These are phyloP conservation scores for Penicillium sp. DNA, from an alignment of 2,329 filamentous ascomycete genomes.

Conservation along the genomic window DNA sequence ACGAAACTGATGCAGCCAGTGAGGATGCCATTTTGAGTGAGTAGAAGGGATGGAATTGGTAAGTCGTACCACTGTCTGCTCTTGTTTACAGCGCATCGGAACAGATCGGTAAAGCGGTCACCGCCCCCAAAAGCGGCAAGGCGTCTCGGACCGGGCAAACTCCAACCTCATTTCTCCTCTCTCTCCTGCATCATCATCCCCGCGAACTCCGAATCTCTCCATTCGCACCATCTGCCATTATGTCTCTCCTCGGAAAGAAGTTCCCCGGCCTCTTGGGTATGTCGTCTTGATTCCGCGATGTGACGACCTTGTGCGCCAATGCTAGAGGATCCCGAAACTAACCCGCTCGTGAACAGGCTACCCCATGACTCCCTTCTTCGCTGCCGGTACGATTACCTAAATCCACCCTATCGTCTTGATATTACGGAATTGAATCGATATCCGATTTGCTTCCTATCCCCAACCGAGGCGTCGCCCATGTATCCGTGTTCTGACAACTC, in stretches of 20 bases:
- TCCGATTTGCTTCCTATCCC: background rate
- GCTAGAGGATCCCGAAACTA: constrained; percentile 24
- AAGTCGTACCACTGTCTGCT: background rate
- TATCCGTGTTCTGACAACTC: constrained; percentile 24
- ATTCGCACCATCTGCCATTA: constrained; percentile 50
- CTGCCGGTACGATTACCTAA: constrained; percentile 67
- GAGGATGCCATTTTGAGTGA: constrained; percentile 39
- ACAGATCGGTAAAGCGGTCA: constrained; percentile 32
- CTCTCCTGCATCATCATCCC: constrained; percentile 29
- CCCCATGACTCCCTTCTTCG: constrained; percentile 90
- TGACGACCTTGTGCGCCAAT: background rate
- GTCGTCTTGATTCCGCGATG: constrained; percentile 37
- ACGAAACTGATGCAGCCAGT: constrained; percentile 58
- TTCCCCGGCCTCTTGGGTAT: constrained; percentile 73
- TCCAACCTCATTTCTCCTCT: constrained; percentile 36
- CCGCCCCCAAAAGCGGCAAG: constrained; percentile 24
- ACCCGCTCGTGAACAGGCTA: constrained; percentile 57
- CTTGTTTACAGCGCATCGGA: constrained; percentile 27
- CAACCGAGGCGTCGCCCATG: constrained; percentile 2
- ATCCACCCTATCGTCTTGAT: background rate
- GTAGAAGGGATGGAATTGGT: background rate
- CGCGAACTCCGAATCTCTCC: constrained; percentile 25
- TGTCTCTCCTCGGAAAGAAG: constrained; percentile 80
- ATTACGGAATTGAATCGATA: background rate
- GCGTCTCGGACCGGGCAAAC: constrained; percentile 33